Evolutionary conservation across 2,329 filamentous ascomycete species (phyloP), one percentile per base, ranked within the genome.

Genomic region (Aspergillus awamori): DNA sequence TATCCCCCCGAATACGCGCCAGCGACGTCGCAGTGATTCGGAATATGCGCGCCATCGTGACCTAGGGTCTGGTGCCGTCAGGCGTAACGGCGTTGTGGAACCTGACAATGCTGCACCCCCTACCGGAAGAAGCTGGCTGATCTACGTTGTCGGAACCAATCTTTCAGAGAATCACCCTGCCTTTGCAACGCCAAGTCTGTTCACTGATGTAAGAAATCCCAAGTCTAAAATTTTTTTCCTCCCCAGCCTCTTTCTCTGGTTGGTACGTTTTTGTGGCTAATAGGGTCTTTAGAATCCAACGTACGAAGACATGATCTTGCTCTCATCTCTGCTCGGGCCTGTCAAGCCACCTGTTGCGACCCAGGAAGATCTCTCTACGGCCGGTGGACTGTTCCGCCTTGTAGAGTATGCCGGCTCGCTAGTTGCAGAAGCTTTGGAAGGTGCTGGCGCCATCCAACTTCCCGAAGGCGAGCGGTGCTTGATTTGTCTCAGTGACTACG

Each of bases 261-360:
- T 39, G 10, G 1, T 36, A 22, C 13, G 24, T 8, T 28, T 5
- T 36, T n/a, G 11, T 36, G 60, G 28, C 65, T 69, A 61, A 70
- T 45, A 28, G 8, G 33, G 53, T 17, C 41, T 60, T 39, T 59
- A 83, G 80, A 83, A 83, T 55, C 87, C 87, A 2, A 89, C 87
- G 1, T 90, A 90, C 69, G 87, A 90, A 74, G 87, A 90, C 67
- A 90, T 90, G 87, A 84, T 89, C 71, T 77, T 90, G 48, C 80
- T 90, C 4, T 89, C 87, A 11, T 87, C 86, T 11, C 80, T 90
- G 10, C 78, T 90, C 15, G 88, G 87, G 1, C 87, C 88, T 52
- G 87, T 84, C 4, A 90, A 90, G 70, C 87, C 87, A 2, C 87
- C 87, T 3, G 88, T 90, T 54, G 87, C 87, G 17, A 86, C 82